These are phyloP conservation scores for Pyrenophora graminea DNA, from an alignment of 2,329 filamentous ascomycete species.

Conservation along the genomic window DNA sequence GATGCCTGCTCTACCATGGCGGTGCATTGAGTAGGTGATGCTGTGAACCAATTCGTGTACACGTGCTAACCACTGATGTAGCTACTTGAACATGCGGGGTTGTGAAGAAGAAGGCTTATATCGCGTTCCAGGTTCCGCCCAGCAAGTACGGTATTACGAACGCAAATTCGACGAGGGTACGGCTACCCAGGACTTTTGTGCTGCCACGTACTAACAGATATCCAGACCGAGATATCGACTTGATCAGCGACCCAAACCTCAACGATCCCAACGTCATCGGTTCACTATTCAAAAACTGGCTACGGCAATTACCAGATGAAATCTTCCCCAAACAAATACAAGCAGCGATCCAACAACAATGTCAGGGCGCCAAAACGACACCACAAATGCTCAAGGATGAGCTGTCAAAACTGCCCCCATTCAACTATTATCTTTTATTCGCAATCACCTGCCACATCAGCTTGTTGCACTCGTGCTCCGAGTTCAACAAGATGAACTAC, in stretches of 20 bases:
- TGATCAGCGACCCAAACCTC: conserved; percentile 83
- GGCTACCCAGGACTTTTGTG: conserved; percentile 11
- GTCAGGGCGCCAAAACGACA: conserved; percentile 75
- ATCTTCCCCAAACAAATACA: conserved; percentile 86
- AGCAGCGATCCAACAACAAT: conserved; percentile 77
- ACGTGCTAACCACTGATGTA: conserved; percentile 36
- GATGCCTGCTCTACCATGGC: conserved; percentile 96
- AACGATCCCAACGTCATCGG: conserved; percentile 97
- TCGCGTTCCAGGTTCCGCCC: conserved; percentile 85
- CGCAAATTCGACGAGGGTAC: conserved; percentile 83
- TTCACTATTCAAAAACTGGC: conserved; percentile 95
- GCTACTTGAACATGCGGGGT: conserved; percentile 90
- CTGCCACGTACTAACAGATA: conserved; percentile 13
- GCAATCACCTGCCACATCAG: conserved; percentile 96
- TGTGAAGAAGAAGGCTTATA: conserved; percentile 94
- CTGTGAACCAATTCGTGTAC: background rate
- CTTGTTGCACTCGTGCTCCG: conserved; percentile 84
- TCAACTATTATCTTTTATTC: conserved; percentile 97
- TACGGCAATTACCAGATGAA: conserved; percentile 91
- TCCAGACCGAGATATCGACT: conserved; percentile 81
- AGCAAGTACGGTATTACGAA: conserved; percentile 92
- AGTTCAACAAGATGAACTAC: conserved; percentile 98
- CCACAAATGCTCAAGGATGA: conserved; percentile 88
- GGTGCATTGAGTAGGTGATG: conserved; percentile 80
- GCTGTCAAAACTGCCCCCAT: conserved; percentile 89